phyloP scores from a whole-genome alignment of 257 asterid species.

The Cordia subcordata region DNA sequence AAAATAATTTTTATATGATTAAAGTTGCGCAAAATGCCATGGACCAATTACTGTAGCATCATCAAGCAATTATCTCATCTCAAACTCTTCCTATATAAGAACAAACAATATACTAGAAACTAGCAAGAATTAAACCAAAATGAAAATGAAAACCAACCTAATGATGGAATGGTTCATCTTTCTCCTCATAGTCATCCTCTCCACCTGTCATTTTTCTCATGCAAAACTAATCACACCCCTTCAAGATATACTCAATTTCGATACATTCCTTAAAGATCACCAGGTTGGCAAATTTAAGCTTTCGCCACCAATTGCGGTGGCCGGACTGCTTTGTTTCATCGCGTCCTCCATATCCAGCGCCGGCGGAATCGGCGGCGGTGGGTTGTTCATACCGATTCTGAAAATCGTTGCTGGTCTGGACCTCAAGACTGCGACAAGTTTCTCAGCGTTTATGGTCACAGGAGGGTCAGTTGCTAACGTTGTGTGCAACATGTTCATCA shows the following conservation, averaged over 20 bases:
- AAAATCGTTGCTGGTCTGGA: constrained; percentile 55
- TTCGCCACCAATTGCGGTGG: constrained; percentile 16
- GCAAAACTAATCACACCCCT: constrained; percentile 27
- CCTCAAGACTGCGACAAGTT: constrained; percentile 62
- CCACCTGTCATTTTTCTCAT: constrained; percentile 24
- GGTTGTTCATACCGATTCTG: constrained; percentile 64
- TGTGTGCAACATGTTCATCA: constrained; percentile 23
- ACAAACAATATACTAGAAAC: neutral
- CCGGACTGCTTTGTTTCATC: constrained; percentile 45
- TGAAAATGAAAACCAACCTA: constrained; percentile 1
- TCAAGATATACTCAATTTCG: neutral
- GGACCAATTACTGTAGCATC: neutral
- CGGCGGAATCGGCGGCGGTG: constrained; percentile 92
- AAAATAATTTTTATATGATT: no score
- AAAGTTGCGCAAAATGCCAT: no score
- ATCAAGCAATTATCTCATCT: neutral
- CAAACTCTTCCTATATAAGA: neutral
- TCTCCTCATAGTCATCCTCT: constrained; percentile 15
- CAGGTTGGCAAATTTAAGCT: constrained; percentile 16
- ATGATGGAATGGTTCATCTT: constrained; percentile 13
- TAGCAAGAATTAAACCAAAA: neutral
- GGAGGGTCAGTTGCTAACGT: constrained; percentile 78
- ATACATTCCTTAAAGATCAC: constrained; percentile 19
- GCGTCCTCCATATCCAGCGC: constrained; percentile 80
- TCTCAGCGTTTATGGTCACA: constrained; percentile 79